Evolutionary conservation across 345 rosid species (phyloP).

Genomic region (Cardiospermum halicacabum): DNA sequence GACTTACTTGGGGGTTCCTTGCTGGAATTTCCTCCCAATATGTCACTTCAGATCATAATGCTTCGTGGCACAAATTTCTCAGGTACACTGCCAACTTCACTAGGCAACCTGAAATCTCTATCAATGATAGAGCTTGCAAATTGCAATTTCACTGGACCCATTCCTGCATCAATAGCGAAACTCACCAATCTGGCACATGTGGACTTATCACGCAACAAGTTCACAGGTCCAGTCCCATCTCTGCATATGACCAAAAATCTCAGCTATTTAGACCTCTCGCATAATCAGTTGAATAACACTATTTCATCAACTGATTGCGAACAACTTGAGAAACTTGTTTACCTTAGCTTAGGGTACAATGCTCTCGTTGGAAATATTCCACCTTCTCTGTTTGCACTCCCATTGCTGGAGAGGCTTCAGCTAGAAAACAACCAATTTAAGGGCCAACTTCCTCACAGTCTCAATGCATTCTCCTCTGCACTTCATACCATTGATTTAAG

Average conservation of each 20-base stretch:
- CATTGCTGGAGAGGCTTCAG: slow-evolving; percentile 10
- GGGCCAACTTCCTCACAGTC: neutral
- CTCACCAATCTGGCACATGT: too few relatives aligned
- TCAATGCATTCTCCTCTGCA: neutral
- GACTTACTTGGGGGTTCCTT: slow-evolving; percentile 21
- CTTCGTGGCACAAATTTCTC: slow-evolving; percentile 26
- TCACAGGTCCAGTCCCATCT: too few relatives aligned
- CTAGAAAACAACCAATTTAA: slow-evolving; percentile 26
- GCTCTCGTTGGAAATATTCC: slow-evolving; percentile 31
- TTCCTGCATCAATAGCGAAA: too few relatives aligned
- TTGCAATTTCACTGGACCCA: too few relatives aligned
- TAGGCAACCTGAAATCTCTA: slow-evolving; percentile 15
- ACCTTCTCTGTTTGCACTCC: slow-evolving; percentile 14
- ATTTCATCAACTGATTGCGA: slow-evolving; percentile 23
- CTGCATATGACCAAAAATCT: slow-evolving; percentile 7
- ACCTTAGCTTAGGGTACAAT: slow-evolving; percentile 26
- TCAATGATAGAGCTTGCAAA: slow-evolving; percentile 14
- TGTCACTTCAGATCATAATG: slow-evolving; percentile 21
- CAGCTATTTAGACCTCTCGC: slow-evolving; percentile 16
- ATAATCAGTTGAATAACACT: slow-evolving; percentile 26
- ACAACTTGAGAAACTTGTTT: slow-evolving; percentile 19
- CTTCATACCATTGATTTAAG: slow-evolving; percentile 38
- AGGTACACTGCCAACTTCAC: slow-evolving; percentile 31
- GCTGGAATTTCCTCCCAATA: slow-evolving; percentile 2
- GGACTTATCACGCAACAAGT: too few relatives aligned